Evolutionary conservation across 352 stramenopile genomes (phyloP).

Genomic region (Pythium utonaiense): DNA sequence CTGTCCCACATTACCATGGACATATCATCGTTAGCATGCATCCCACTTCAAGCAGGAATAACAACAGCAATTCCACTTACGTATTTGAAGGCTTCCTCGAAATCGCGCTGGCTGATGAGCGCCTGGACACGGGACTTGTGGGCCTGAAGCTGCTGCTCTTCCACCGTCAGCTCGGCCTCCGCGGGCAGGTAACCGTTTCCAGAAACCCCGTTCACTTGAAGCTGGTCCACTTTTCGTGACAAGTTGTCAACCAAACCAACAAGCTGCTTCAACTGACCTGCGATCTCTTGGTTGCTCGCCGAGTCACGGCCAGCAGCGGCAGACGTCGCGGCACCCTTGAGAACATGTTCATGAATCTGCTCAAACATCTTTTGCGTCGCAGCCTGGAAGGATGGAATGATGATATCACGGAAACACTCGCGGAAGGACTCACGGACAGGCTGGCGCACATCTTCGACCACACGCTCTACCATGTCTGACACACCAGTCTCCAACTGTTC

Average conservation of each 20-base stretch:
- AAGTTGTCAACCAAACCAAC: constrained; percentile 55
- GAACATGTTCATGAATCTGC: constrained; percentile 82
- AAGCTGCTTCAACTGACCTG: constrained; percentile 58
- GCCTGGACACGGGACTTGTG: constrained; percentile 54
- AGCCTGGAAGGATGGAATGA: constrained; percentile 84
- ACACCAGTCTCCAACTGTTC: constrained; percentile 61
- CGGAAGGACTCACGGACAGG: constrained; percentile 82
- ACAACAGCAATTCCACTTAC: constrained; percentile 13
- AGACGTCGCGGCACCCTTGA: constrained; percentile 55
- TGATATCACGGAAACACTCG: constrained; percentile 83
- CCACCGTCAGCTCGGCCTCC: constrained; percentile 25
- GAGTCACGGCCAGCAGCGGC: constrained; percentile 42
- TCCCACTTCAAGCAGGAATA: too few relatives aligned
- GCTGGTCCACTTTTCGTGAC: constrained; percentile 58
- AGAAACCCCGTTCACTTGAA: constrained; percentile 26
- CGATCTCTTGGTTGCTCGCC: constrained; percentile 55
- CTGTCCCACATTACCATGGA: neutral
- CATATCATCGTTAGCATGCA: neutral
- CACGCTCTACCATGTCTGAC: constrained; percentile 65
- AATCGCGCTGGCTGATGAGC: constrained; percentile 53
- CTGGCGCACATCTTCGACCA: constrained; percentile 77
- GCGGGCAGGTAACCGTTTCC: constrained; percentile 23
- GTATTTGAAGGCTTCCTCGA: constrained; percentile 80
- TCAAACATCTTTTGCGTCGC: constrained; percentile 89
- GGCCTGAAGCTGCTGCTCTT: constrained; percentile 53